Evolutionary conservation across 75 land plant species (phyloP).

Genomic region (Sequoia sempervirens): DNA sequence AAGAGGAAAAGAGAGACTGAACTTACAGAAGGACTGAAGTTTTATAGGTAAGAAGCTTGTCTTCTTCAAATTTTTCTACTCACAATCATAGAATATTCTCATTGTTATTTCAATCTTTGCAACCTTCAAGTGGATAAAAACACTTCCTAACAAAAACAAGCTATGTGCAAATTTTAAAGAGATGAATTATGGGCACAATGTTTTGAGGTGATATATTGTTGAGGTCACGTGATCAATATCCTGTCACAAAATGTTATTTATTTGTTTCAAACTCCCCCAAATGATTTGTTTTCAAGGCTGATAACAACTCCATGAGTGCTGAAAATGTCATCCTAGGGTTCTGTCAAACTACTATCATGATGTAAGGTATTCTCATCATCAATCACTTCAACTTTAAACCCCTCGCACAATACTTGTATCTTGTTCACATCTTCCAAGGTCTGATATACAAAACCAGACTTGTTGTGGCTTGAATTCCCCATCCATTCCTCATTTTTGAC

Average conservation of each 20-base stretch:
- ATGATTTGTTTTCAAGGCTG: no score
- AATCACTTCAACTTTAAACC: no score
- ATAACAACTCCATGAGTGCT: no score
- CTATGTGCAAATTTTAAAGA: neutral
- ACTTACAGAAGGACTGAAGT: slow-evolving; percentile 75
- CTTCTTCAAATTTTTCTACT: neutral
- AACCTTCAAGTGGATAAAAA: neutral
- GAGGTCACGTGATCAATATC: neutral
- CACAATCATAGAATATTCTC: neutral
- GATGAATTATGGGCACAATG: neutral
- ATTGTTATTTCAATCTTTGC: neutral
- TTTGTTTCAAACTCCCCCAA: neutral
- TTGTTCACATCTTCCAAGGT: no score
- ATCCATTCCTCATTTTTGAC: no score
- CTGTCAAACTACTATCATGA: no score
- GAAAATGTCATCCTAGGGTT: no score
- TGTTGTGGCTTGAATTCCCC: no score
- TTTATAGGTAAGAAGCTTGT: slow-evolving; percentile 55
- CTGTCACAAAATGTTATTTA: neutral
- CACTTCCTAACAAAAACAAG: neutral
- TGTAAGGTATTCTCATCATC: no score
- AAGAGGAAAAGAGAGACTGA: slow-evolving; percentile 67
- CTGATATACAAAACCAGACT: no score
- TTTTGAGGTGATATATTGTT: neutral
- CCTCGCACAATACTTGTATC: no score